phyloP scores from a whole-genome alignment of 129 eudicot species.

The Artemisia tridentata region DNA sequence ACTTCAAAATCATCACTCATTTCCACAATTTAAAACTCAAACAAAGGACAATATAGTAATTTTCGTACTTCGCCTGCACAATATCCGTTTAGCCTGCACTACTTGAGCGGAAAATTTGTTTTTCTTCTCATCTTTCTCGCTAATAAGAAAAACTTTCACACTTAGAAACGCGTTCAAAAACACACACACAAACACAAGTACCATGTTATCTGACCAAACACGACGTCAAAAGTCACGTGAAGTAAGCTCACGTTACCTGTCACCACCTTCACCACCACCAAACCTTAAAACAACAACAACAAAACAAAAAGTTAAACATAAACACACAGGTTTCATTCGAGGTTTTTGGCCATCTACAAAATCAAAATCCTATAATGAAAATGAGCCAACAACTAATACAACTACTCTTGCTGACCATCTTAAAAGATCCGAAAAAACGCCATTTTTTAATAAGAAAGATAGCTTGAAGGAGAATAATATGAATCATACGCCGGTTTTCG shows the following conservation, averaged over 20 bases:
- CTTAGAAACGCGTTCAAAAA: background rate
- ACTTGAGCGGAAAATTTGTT: slow-evolving; percentile 34
- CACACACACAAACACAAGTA: background rate
- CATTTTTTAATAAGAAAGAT: slow-evolving; percentile 38
- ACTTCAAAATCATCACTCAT: slow-evolving; percentile 22
- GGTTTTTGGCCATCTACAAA: slow-evolving; percentile 74
- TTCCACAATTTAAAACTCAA: slow-evolving; percentile 13
- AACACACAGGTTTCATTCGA: slow-evolving; percentile 47
- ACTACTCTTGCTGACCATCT: slow-evolving; percentile 41
- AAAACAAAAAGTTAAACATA: slow-evolving; percentile 37
- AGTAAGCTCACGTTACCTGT: slow-evolving; percentile 68
- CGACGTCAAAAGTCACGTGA: slow-evolving; percentile 56
- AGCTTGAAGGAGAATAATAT: slow-evolving; percentile 46
- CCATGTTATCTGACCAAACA: slow-evolving; percentile 34
- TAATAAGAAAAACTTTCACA: background rate
- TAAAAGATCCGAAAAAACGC: slow-evolving; percentile 8
- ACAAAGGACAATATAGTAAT: slow-evolving; percentile 33
- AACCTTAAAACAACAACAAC: slow-evolving; percentile 23
- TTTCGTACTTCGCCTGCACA: slow-evolving; percentile 47
- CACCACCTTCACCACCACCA: slow-evolving; percentile 26
- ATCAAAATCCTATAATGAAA: slow-evolving; percentile 16
- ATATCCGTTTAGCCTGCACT: slow-evolving; percentile 52
- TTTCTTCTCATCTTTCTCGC: slow-evolving; percentile 27
- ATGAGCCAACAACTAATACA: slow-evolving; percentile 23
- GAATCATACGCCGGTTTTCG: slow-evolving; percentile 39